Conservation (phyloP, 192 early-diverging fungal species). For the Phycomyces nitens region DNA sequence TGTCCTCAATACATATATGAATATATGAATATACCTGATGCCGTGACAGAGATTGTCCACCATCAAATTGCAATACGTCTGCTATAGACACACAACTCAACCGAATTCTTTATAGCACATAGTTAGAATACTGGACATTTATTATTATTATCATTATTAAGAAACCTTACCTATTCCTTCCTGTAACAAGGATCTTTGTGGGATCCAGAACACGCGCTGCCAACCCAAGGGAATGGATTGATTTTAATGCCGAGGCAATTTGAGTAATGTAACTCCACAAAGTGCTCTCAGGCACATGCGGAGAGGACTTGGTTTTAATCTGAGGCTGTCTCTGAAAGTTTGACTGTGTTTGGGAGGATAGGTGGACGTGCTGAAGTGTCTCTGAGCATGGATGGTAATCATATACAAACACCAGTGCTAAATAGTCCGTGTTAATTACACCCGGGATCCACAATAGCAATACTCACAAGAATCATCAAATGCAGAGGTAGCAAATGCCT, state of each 20-base stretch:
- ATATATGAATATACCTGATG: slow-evolving; percentile 44
- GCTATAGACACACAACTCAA: slow-evolving; percentile 67
- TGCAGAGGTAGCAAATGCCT: slow-evolving; percentile 93
- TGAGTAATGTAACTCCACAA: slow-evolving; percentile 82
- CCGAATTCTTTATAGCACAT: slow-evolving; percentile 43
- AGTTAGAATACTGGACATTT: no score
- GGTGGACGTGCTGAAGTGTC: slow-evolving; percentile 66
- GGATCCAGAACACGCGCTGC: slow-evolving; percentile 76
- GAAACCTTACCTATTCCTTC: slow-evolving; percentile 72
- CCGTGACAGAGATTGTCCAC: slow-evolving; percentile 55
- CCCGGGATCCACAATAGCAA: no score
- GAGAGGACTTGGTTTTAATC: background rate
- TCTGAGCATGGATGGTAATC: slow-evolving; percentile 85
- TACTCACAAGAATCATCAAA: slow-evolving; percentile 88
- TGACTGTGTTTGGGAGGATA: slow-evolving; percentile 44
- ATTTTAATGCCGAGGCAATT: slow-evolving; percentile 68
- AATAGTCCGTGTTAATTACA: no score
- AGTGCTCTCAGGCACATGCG: slow-evolving; percentile 54
- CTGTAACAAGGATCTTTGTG: slow-evolving; percentile 79
- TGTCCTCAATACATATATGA: background rate
- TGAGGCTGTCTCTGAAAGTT: slow-evolving; percentile 14
- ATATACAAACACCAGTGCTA: slow-evolving; percentile 88
- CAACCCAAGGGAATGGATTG: slow-evolving; percentile 78
- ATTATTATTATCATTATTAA: no score
- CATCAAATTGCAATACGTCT: slow-evolving; percentile 71